phyloP scores from a whole-genome alignment of 176 grass and related monocot genomes.

The Oryza nivara region DNA sequence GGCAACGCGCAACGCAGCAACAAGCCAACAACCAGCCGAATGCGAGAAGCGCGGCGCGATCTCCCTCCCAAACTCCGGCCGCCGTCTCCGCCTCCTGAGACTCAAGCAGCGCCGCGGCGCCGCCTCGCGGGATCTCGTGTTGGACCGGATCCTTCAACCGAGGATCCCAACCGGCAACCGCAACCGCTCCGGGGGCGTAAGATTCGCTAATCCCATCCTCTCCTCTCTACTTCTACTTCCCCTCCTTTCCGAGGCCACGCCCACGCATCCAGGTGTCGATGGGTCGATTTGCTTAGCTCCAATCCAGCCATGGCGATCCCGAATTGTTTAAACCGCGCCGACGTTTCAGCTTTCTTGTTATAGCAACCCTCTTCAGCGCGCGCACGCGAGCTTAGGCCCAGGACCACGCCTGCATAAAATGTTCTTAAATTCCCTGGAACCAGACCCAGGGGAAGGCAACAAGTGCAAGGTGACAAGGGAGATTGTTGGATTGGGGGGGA shows the following conservation, averaged over 20 bases:
- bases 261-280: neutral
- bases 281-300: neutral
- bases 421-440: slow-evolving; percentile 39
- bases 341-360: neutral
- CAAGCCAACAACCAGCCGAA: neutral
- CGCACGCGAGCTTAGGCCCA: neutral
- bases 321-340: neutral
- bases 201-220: neutral
- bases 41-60: neutral
- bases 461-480: slow-evolving; percentile 35
- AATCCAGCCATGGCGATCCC: slow-evolving; percentile 1
- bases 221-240: neutral
- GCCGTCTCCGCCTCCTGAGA: neutral
- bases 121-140: neutral
- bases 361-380: neutral
- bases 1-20: neutral
- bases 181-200: neutral
- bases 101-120: neutral
- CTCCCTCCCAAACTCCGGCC: neutral
- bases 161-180: neutral
- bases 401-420: slow-evolving; percentile 8
- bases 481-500: neutral
- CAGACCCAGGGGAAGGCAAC: slow-evolving; percentile 28
- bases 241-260: neutral
- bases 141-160: neutral